Base-by-base conservation (phyloP, 78 protist genomes). In the Dictyostelium intermedium region DNA sequence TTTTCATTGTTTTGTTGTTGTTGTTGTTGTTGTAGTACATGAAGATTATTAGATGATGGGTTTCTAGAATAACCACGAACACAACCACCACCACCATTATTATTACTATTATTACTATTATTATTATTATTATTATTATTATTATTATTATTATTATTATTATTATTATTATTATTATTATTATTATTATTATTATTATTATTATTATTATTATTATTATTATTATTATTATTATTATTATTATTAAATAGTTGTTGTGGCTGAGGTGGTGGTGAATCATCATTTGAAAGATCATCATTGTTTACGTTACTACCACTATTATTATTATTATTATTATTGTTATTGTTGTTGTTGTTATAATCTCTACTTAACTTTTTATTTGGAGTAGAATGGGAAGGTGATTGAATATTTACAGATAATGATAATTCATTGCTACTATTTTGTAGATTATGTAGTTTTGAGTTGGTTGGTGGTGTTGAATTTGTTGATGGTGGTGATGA, bases 131-230 rank as follows among this genome's bases (percentile, higher is more conserved):
- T 61, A 61, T 20, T 32, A 45, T 45, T 83, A 39, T 11, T n/a
- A 76, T 76, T 76, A 76, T 76, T 60, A 60, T 34, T 81, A 56
- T 80, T 80, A 80, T 80, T 53, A 80, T 47, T 56, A 27, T 43
- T 23, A 20, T 43, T 43, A 9, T 18, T 25, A 45, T 18, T 7
- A 18, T 37, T 41, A 41, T 43, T 53, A 53, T 2, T 16, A 53
- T 16, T 53, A 53, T 16, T 53, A 9, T 53, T 16, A n/a, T n/a
- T n/a, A n/a, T 8, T 8, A 47, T 8, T 47, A 41, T 45, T 45
- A 45, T 45, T 45, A 45, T 45, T 45, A 45, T 45, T 45, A 45
- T 45, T 45, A 8, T 45, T 45, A 45, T 45, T 45, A 45, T 7
- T 45, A 45, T n/a, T n/a, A 50, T 50, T 50, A 50, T 50, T 50